A percentile compares a stretch with the other conserved stretches of the same genome.
phyloP scores from a whole-genome alignment of 352 stramenopile species.

The Globisporangium emineosum region DNA sequence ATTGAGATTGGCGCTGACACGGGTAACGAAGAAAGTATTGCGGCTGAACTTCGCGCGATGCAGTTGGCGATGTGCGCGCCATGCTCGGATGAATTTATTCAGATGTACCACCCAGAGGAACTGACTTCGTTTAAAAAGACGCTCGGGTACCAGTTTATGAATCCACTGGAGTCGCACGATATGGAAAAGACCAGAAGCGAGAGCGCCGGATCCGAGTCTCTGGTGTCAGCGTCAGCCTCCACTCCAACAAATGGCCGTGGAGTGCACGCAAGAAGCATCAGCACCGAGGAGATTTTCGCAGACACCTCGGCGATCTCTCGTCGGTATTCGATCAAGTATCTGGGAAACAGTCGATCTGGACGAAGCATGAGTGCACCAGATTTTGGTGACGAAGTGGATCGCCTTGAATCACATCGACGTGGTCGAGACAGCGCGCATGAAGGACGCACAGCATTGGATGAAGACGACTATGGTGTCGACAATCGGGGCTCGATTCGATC shows the following conservation, averaged over 20 bases:
- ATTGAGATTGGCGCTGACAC: constrained; percentile 10
- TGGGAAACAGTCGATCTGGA: constrained; percentile 24
- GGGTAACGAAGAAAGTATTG: background rate
- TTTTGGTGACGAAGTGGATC: constrained; percentile 55
- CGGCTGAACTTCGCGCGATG: constrained; percentile 11
- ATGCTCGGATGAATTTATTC: constrained; percentile 72
- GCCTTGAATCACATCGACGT: constrained; percentile 21
- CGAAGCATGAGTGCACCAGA: constrained; percentile 81
- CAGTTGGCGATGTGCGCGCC: constrained; percentile 18
- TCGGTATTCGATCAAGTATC: constrained; percentile 3
- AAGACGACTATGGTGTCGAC: constrained; percentile 22
- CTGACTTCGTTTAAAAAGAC: constrained; percentile 85
- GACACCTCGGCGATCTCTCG: constrained; percentile 21
- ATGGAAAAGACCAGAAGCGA: constrained; percentile 49
- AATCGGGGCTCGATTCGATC: constrained; percentile 25
- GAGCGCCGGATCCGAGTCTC: constrained; percentile 38
- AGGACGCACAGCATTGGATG: constrained; percentile 15
- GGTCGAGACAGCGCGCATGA: constrained; percentile 38
- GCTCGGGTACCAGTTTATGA: constrained; percentile 87
- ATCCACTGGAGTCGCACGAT: constrained; percentile 63
- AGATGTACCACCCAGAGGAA: constrained; percentile 85
- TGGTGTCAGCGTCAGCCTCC: constrained; percentile 38
- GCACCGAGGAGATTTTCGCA: constrained; percentile 52
- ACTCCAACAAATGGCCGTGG: constrained; percentile 30
- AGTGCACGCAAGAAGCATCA: constrained; percentile 15